Evolutionary conservation across 1,284 basidiomycete species (phyloP).

Genomic region (Somion occarium): DNA sequence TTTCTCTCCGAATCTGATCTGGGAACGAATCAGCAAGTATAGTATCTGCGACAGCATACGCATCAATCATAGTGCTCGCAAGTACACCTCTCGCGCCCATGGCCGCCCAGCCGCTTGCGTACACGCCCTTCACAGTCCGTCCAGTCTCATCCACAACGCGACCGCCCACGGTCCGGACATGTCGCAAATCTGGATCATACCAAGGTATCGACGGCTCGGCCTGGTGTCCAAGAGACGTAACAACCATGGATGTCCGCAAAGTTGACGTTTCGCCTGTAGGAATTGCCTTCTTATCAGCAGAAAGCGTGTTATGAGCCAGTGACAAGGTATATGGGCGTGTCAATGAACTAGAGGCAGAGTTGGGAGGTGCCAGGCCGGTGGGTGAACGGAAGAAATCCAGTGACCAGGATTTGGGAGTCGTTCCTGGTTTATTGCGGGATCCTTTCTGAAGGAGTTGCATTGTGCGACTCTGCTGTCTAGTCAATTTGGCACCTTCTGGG

Average conservation of each 20-base stretch:
- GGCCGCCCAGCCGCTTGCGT: conserved; percentile 93
- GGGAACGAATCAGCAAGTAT: conserved; percentile 55
- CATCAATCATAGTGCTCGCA: conserved; percentile 92
- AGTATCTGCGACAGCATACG: conserved; percentile 74
- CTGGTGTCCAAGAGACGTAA: conserved; percentile 88
- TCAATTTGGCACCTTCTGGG: conserved; percentile 33
- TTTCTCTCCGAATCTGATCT: conserved; percentile 10
- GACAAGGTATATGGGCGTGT: conserved; percentile 32
- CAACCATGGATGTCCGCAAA: conserved; percentile 70
- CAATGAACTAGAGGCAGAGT: conserved; percentile 19
- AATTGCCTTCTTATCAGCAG: conserved; percentile 48
- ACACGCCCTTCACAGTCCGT: conserved; percentile 57
- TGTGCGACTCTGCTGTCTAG: conserved; percentile 65
- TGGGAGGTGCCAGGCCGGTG: conserved; percentile 37
- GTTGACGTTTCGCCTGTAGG: conserved; percentile 54
- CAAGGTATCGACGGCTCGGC: conserved; percentile 55
- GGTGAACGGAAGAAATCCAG: conserved; percentile 81
- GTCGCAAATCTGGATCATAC: conserved; percentile 48
- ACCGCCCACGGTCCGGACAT: conserved; percentile 49
- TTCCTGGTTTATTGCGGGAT: conserved; percentile 45
- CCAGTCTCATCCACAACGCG: conserved; percentile 46
- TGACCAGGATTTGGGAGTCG: conserved; percentile 66
- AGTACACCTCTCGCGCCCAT: conserved; percentile 91
- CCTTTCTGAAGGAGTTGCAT: conserved; percentile 69
- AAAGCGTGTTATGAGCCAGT: conserved; percentile 59